Base-by-base conservation (phyloP, 2,329 filamentous ascomycete genomes). In the Didymella sp. region DNA sequence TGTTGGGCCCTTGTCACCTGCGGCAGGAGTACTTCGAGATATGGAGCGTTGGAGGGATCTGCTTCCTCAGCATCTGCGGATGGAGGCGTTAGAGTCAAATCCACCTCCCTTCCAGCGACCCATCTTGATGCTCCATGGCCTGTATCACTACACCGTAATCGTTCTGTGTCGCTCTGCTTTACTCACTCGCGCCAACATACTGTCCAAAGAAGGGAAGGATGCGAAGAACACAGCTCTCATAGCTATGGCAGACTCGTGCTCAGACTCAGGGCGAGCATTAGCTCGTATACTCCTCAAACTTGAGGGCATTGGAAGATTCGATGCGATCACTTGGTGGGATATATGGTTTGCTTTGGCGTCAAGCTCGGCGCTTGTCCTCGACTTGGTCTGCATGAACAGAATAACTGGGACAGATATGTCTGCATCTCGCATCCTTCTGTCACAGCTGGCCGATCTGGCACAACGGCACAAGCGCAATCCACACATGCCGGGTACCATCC, bases 321-420 rank as follows among this genome's bases (percentile, higher is more conserved):
- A 80, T 57, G 63, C 73, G n/a, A 70, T 76, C 15, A 74, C 73
- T 2, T 77, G 75, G 73, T 77, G 73, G 64, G 78, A 80, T 46
- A 63, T 76, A 4, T 80, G 76, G 70, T 79, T 76, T 38, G 63
- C 74, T 3, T 71, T 79, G 38, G 63, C 75, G 15, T 72, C 76
- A 1, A 72, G 71, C 40, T 73, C 78, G 8, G 65, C 74, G 1
- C 70, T 79, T 1, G 73, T 78, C 2, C 70, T 80, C 5, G 73
- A 77, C 37, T 65, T 80, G 6, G 69, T 71, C 44, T 78, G 66
- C 43, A 48, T 66, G 25, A 63, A 68, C 35, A 67, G 67, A 21
- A 51, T 59, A 1, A 58, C 55, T 1, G 55, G 53, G 17, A 58
- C 62, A 9, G 60, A 69, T 12, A 53, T 65, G 38, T 64, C 67